Evolutionary conservation across 768 basidiomycete genomes (phyloP), one percentile per base, ranked within the genome.

Genomic region (Trametes cinnabarina): DNA sequence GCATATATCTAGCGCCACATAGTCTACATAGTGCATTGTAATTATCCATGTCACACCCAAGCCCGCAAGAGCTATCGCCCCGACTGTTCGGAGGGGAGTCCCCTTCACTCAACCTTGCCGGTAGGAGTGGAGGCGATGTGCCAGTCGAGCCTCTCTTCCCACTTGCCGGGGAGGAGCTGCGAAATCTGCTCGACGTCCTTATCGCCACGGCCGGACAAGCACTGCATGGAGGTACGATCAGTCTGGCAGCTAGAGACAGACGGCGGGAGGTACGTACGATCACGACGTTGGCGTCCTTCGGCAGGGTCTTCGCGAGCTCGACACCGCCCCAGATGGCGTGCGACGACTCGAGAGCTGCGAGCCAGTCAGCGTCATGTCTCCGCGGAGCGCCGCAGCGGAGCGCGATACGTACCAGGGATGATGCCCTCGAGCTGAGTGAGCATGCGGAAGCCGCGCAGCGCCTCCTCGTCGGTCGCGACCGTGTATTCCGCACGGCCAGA

Each of bases 151-250:
- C 75, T 86, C 67, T 97, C 88, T 11, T 90, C 94, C 96, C 95
- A 98, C 73, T 96, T 91, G 55, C 82, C 82, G 11, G 96, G 96
- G 54, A 99, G 78, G 39, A 98, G 77, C 66, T 95, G 77, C n/a
- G 90, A 94, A 56, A 99, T 94, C 68, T 98, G 90, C 64, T 96
- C 90, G 3, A 99, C 97, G 68, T 99, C 96, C 74, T 98, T 98
- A 73, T 98, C 94, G 17, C 97, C 97, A 61, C 96, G 85, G 48
- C 96, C 96, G 52, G 92, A 95, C 50, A 98, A 77, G 68, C 94
- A 97, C 92, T 95, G 58, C 32, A 25, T 23, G 22, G 41, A 30
- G 48, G 11, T 6, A 20, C 30, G 2, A 9, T 17, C 4, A 20
- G 14, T 20, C 14, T 22, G 15, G 26, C 15, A 20, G 39, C 32